These are phyloP conservation scores for Colletotrichum nymphaeae DNA, from an alignment of 2,329 filamentous ascomycete genomes.

Conservation along the genomic window DNA sequence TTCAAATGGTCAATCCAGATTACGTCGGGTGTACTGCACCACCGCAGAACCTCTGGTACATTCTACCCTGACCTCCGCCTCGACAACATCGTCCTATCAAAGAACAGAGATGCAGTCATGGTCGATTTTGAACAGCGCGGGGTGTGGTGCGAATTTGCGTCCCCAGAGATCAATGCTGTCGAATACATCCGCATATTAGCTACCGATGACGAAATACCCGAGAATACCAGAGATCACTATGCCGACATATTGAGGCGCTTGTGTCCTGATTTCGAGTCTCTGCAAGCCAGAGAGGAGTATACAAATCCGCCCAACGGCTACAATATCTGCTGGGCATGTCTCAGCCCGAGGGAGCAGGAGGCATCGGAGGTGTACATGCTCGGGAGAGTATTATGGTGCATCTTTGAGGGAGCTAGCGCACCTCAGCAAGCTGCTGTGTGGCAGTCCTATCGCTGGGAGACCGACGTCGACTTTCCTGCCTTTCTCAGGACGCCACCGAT, in stretches of 20 bases:
- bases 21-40: conserved; percentile 61
- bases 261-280: conserved; percentile 58
- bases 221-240: conserved; percentile 53
- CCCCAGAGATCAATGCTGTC: conserved; percentile 69
- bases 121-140: conserved; percentile 73
- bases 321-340: conserved; percentile 67
- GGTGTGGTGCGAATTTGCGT: conserved; percentile 71
- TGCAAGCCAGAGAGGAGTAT: conserved; percentile 56
- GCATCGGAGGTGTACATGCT: conserved; percentile 72
- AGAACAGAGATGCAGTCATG: conserved; percentile 60
- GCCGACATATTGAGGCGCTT: conserved; percentile 53
- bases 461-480: conserved; percentile 65
- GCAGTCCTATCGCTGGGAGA: conserved; percentile 69
- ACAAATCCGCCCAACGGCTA: conserved; percentile 61
- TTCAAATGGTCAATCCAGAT: conserved; percentile 66
- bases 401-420: conserved; percentile 70
- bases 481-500: conserved; percentile 59
- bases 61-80: conserved; percentile 71
- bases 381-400: conserved; percentile 70
- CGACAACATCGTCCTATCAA: conserved; percentile 68
- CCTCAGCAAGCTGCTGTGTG: conserved; percentile 68
- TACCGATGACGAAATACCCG: conserved; percentile 57
- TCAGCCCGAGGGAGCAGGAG: conserved; percentile 64
- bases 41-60: conserved; percentile 55
- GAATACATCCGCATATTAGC: conserved; percentile 68